Evolutionary conservation across 169 alveolate genomes (phyloP).

Genomic region (Neospora caninum): DNA sequence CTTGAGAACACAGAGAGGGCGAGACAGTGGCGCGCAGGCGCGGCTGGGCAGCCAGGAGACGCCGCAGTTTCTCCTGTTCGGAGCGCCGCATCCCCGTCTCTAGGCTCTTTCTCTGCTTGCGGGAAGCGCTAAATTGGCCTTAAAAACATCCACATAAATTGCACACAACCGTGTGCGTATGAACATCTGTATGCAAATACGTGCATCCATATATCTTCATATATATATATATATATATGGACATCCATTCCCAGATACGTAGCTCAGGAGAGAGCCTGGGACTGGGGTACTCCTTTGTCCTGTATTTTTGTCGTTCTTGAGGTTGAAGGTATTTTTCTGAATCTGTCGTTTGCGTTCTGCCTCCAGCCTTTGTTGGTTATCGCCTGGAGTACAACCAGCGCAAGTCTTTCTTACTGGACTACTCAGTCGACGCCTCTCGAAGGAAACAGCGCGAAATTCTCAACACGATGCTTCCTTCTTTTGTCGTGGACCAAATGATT

Average conservation of each 20-base stretch:
- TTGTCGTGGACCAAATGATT: conserved; percentile 87
- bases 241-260: background rate
- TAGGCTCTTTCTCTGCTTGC: too few relatives aligned
- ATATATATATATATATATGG: background rate
- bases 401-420: conserved; percentile 80
- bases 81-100: too few relatives aligned
- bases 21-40: too few relatives aligned
- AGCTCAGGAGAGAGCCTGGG: too few relatives aligned
- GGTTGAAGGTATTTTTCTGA: too few relatives aligned
- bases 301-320: too few relatives aligned
- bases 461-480: conserved; percentile 89
- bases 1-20: too few relatives aligned
- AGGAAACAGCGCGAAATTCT: conserved; percentile 88
- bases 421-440: conserved; percentile 80
- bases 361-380: conserved; percentile 79
- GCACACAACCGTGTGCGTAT: background rate
- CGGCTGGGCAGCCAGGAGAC: too few relatives aligned
- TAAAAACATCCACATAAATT: background rate
- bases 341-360: background rate
- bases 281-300: too few relatives aligned
- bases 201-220: background rate
- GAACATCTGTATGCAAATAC: background rate
- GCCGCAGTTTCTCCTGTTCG: too few relatives aligned
- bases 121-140: too few relatives aligned
- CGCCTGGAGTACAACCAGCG: conserved; percentile 86